A percentile compares a stretch with the other conserved stretches of the same genome.
phyloP scores from a whole-genome alignment of 192 early-diverging fungal species.

The Gonapodya prolifera region DNA sequence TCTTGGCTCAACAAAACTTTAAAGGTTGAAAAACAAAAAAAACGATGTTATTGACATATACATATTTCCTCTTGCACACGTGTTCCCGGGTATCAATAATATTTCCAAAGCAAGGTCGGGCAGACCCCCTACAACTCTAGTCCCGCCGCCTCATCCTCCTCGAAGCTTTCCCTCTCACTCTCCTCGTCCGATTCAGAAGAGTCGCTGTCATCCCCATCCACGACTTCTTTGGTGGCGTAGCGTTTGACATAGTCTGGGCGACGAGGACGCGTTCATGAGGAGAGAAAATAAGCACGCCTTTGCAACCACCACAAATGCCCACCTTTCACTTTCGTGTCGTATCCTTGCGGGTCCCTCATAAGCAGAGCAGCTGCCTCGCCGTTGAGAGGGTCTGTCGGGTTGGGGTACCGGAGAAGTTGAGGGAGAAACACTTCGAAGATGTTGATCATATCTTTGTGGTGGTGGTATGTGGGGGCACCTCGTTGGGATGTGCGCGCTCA shows the following conservation, averaged over 20 bases:
- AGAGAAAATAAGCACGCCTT: not conserved
- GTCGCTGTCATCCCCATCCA: conserved; percentile 59
- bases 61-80: too few species aligned
- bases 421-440: conserved; percentile 98
- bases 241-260: conserved; percentile 60
- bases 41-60: too few species aligned
- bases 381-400: conserved; percentile 98
- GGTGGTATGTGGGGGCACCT: not conserved
- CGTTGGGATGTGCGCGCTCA: not conserved
- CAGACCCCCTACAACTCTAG: conserved; percentile 62
- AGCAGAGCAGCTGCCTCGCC: conserved; percentile 96
- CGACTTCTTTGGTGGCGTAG: conserved; percentile 78
- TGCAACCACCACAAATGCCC: not conserved
- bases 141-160: conserved; percentile 68
- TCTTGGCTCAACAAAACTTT: too few species aligned
- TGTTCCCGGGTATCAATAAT: too few species aligned
- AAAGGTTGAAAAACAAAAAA: too few species aligned
- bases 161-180: conserved; percentile 69
- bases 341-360: conserved; percentile 82
- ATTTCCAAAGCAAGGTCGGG: too few species aligned
- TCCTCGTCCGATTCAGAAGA: conserved; percentile 56
- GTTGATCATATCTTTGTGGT: conserved; percentile 82
- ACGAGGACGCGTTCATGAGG: not conserved
- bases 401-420: conserved; percentile 94
- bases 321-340: conserved; percentile 91